These are phyloP conservation scores for Botrytis deweyae DNA, from an alignment of 2,329 filamentous ascomycete species.

Conservation along the genomic window DNA sequence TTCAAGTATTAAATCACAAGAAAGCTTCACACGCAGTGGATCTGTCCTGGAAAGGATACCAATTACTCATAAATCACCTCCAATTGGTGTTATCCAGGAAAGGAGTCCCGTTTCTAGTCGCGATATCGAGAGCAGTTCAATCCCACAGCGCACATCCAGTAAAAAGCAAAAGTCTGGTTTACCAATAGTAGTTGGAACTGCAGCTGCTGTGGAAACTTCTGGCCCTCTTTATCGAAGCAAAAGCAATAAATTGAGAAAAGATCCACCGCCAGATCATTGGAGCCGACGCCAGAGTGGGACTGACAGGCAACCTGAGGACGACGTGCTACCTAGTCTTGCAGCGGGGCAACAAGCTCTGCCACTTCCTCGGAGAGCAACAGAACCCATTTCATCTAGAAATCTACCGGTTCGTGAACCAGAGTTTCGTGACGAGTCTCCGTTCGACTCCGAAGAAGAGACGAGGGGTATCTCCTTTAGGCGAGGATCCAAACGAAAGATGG, in stretches of 20 bases:
- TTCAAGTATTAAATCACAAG: constrained; percentile 41
- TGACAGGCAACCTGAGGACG: constrained; percentile 42
- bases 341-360: background rate
- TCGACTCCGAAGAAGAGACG: constrained; percentile 17
- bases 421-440: constrained; percentile 10
- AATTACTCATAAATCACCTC: constrained; percentile 22
- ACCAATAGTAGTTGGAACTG: constrained; percentile 28
- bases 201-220: constrained; percentile 23
- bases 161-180: constrained; percentile 58
- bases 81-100: constrained; percentile 19
- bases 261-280: constrained; percentile 54
- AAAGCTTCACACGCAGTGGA: constrained; percentile 39
- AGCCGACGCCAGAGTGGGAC: constrained; percentile 46
- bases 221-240: constrained; percentile 47
- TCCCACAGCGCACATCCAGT: constrained; percentile 53
- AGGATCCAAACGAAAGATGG: constrained; percentile 34
- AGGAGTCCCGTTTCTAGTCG: constrained; percentile 16
- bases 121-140: constrained; percentile 3
- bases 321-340: constrained; percentile 4
- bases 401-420: background rate
- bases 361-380: constrained; percentile 5
- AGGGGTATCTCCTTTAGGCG: constrained; percentile 31
- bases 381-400: background rate
- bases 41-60: constrained; percentile 36
- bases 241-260: constrained; percentile 61